Conservation (phyloP, 2,329 filamentous ascomycete genomes). For the Scedosporium boydii region DNA sequence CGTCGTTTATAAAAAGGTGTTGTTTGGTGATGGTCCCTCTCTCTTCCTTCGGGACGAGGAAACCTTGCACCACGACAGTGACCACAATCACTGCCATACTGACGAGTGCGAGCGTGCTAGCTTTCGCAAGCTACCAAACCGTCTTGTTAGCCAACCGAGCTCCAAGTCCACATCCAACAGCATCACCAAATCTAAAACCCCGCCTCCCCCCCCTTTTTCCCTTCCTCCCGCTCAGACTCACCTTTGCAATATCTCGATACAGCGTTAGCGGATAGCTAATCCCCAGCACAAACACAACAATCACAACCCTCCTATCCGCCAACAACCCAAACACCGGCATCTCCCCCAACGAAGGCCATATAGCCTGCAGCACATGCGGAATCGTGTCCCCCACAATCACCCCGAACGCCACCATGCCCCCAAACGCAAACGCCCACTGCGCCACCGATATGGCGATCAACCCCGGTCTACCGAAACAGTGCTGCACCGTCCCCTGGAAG, state of each 20-base stretch:
- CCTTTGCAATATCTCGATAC: conserved; percentile 96
- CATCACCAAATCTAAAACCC: too few relatives aligned
- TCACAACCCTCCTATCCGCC: conserved; percentile 72
- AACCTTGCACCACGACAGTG: conserved; percentile 78
- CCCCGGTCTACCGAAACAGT: conserved; percentile 84
- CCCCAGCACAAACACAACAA: conserved; percentile 76
- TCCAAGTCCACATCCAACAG: too few relatives aligned
- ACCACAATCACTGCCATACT: conserved; percentile 88
- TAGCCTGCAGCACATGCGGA: conserved; percentile 72
- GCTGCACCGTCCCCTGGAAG: conserved; percentile 91
- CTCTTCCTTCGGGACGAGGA: conserved; percentile 60
- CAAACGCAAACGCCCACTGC: conserved; percentile 98
- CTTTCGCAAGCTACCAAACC: conserved; percentile 69
- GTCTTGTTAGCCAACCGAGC: neutral
- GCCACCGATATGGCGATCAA: conserved; percentile 82
- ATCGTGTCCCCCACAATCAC: conserved; percentile 97
- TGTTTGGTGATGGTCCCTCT: conserved; percentile 62
- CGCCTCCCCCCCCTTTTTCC: too few relatives aligned
- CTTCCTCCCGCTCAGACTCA: conserved; percentile 26
- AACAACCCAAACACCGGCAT: conserved; percentile 75
- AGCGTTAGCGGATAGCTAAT: conserved; percentile 86
- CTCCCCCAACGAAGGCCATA: conserved; percentile 66
- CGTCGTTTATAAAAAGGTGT: conserved; percentile 69
- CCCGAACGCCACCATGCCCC: conserved; percentile 96
- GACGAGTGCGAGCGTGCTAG: conserved; percentile 82